Percentiles rank a stretch among this genome's conserved stretches.
These are phyloP conservation scores for Kurtzmaniella quercitrusa DNA, from an alignment of 1,139 yeast genomes.

Conservation along the genomic window DNA sequence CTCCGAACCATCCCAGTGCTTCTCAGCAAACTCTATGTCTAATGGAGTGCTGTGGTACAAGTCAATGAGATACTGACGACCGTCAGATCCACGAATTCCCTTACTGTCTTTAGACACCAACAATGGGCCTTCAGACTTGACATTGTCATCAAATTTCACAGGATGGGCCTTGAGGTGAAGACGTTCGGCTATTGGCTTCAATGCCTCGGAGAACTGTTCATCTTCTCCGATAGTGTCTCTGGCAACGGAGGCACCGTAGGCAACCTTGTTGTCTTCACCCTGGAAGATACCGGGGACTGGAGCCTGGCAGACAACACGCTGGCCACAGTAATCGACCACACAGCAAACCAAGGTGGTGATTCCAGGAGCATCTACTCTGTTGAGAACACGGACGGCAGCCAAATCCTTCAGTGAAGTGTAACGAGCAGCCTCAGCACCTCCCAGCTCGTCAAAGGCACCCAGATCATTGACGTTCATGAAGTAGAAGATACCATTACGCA, in stretches of 20 bases:
- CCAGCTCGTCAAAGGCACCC: slow-evolving; percentile 59
- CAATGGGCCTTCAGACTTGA: slow-evolving; percentile 40
- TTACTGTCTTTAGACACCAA: slow-evolving; percentile 75
- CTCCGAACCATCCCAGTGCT: slow-evolving; percentile 37
- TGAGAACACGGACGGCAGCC: slow-evolving; percentile 63
- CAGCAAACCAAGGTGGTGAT: slow-evolving; percentile 73
- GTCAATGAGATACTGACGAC: slow-evolving; percentile 79
- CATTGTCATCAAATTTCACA: slow-evolving; percentile 35
- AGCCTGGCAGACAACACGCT: slow-evolving; percentile 84
- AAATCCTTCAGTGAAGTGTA: slow-evolving; percentile 79
- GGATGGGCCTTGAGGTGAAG: slow-evolving; percentile 75
- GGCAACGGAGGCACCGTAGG: slow-evolving; percentile 73
- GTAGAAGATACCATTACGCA: slow-evolving; percentile 83
- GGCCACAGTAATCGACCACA: slow-evolving; percentile 85
- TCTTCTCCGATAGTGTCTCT: slow-evolving; percentile 44
- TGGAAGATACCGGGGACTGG: slow-evolving; percentile 94
- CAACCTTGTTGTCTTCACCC: slow-evolving; percentile 42
- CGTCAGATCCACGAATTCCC: slow-evolving; percentile 84
- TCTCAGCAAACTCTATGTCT: slow-evolving; percentile 72
- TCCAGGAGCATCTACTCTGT: slow-evolving; percentile 60
- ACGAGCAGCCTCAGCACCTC: slow-evolving; percentile 86
- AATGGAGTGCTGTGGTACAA: slow-evolving; percentile 79
- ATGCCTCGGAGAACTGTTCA: slow-evolving; percentile 49
- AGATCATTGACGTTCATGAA: slow-evolving; percentile 74
- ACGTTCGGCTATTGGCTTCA: slow-evolving; percentile 62